Conservation (phyloP, 257 asterid species). For the Lithospermum erythrorhizon region DNA sequence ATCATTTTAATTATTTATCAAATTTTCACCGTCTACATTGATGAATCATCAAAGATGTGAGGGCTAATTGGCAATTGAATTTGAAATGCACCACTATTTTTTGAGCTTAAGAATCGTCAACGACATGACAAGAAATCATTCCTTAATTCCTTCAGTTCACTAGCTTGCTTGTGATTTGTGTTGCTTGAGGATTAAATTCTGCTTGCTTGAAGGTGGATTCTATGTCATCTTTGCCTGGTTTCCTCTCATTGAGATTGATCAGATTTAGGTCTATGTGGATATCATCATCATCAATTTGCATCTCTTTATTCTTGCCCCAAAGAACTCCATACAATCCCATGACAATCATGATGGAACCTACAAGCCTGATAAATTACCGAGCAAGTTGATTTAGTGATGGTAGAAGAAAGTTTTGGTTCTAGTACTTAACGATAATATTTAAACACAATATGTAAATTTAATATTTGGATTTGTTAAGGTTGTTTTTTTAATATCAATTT, state of each 20-base stretch:
- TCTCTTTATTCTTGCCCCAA: constrained; percentile 74
- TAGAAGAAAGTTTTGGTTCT: too few relatives aligned
- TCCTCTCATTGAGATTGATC: neutral
- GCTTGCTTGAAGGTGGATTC: neutral
- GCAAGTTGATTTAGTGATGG: too few relatives aligned
- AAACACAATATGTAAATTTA: too few relatives aligned
- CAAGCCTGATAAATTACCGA: constrained; percentile 25
- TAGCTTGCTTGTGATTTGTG: neutral
- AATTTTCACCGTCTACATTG: too few relatives aligned
- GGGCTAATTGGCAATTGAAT: too few relatives aligned
- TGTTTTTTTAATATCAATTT: too few relatives aligned
- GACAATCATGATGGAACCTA: constrained; percentile 54
- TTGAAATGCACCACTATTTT: too few relatives aligned
- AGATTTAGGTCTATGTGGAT: neutral
- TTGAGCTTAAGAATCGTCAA: neutral
- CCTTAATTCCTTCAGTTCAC: neutral
- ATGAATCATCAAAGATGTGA: too few relatives aligned
- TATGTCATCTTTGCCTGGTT: neutral
- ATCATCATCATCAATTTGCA: neutral
- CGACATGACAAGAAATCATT: neutral
- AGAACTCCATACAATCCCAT: constrained; percentile 63
- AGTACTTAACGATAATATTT: too few relatives aligned
- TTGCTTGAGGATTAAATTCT: too few relatives aligned
- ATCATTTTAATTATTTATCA: too few relatives aligned
- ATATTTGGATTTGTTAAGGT: too few relatives aligned